Conservation (phyloP, 768 basidiomycete species). For the Hypsizygus marmoreus region DNA sequence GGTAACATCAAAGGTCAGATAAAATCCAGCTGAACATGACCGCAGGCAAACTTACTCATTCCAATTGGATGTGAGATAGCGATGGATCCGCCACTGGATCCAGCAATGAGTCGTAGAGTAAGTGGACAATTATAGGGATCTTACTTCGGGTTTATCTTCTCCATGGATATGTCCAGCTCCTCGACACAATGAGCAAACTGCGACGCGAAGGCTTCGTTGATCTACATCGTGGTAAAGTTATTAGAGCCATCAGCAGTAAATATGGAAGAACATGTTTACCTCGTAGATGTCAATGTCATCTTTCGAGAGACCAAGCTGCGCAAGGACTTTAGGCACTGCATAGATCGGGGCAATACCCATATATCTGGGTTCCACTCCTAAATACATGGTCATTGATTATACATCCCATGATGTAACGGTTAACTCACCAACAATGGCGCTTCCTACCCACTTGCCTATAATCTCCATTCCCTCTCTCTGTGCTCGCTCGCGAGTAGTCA, state of each 20-base stretch:
- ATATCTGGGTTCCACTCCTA: constrained; percentile 74
- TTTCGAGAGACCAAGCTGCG: constrained; percentile 60
- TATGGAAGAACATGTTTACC: constrained; percentile 34
- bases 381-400: constrained; percentile 1
- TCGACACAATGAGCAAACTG: constrained; percentile 94
- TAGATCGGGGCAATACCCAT: constrained; percentile 79
- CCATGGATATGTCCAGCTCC: constrained; percentile 70
- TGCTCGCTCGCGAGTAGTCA: constrained; percentile 80
- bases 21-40: not conserved
- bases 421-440: constrained; percentile 69
- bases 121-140: constrained; percentile 21
- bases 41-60: constrained; percentile 62
- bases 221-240: constrained; percentile 39
- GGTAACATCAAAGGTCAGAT: constrained; percentile 17
- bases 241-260: not conserved
- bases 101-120: constrained; percentile 1
- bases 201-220: constrained; percentile 91
- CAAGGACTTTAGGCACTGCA: constrained; percentile 71
- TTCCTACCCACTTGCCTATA: constrained; percentile 81
- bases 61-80: constrained; percentile 81
- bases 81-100: constrained; percentile 81
- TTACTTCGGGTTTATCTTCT: constrained; percentile 86
- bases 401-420: not conserved
- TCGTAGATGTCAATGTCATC: constrained; percentile 80
- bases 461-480: constrained; percentile 76